phyloP scores from a whole-genome alignment of 2,329 filamentous ascomycete genomes.

The Clarireedia monteithiana region DNA sequence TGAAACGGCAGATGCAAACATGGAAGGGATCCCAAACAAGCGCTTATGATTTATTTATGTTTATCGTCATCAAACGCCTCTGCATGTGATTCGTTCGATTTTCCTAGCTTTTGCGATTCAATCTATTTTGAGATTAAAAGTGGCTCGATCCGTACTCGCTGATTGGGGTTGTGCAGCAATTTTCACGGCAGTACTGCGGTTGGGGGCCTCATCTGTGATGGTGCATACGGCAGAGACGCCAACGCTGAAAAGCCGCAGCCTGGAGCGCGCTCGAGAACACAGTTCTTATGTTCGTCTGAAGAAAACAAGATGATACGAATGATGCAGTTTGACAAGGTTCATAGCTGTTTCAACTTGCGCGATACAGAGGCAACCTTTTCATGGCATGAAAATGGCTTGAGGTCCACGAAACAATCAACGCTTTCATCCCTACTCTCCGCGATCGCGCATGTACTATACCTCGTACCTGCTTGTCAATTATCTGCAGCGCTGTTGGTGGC shows the following conservation, averaged over 20 bases:
- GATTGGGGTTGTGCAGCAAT: neutral
- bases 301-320: neutral
- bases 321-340: neutral
- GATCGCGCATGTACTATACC: too few species aligned
- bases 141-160: neutral
- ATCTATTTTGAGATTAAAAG: conserved; percentile 13
- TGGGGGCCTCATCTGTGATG: neutral
- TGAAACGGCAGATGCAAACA: too few species aligned
- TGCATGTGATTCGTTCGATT: neutral
- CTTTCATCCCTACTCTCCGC: too few species aligned
- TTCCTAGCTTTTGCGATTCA: neutral
- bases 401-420: too few species aligned
- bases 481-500: too few species aligned
- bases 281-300: neutral
- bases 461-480: too few species aligned
- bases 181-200: neutral
- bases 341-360: neutral
- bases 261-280: too few species aligned
- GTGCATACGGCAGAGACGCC: too few species aligned
- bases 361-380: neutral
- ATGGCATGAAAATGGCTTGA: too few species aligned
- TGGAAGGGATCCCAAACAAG: too few species aligned
- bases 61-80: too few species aligned
- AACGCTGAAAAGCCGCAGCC: neutral
- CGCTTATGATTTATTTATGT: conserved; percentile 2